Evolutionary conservation across 768 basidiomycete species (phyloP).

Genomic region (Brasilioporus rufonigricans): DNA sequence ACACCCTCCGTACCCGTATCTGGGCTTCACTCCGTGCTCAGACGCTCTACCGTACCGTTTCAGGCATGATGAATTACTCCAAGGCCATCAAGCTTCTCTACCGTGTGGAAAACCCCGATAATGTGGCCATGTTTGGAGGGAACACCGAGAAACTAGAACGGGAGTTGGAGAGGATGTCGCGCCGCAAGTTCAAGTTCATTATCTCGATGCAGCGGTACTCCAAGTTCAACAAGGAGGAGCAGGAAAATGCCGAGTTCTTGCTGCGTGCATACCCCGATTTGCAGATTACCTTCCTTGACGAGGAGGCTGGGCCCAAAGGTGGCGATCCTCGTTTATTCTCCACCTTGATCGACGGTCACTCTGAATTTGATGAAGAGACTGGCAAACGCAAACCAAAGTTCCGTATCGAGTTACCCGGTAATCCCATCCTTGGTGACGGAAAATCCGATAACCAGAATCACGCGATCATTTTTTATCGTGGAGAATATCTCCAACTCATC

Average conservation of each 20-base stretch:
- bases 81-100: conserved; percentile 99
- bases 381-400: conserved; percentile 96
- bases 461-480: conserved; percentile 98
- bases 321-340: conserved; percentile 90
- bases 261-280: conserved; percentile 97
- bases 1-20: conserved; percentile 97
- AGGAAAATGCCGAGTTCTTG: conserved; percentile 97
- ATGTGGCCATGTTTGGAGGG: conserved; percentile 93
- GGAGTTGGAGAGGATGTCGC: conserved; percentile 94
- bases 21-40: conserved; percentile 99
- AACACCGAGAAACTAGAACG: conserved; percentile 96
- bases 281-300: conserved; percentile 97
- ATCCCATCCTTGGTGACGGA: conserved; percentile 98
- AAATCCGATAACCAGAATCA: conserved; percentile 99
- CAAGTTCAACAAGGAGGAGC: conserved; percentile 99
- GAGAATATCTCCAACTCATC: conserved; percentile 98
- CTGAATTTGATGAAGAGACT: conserved; percentile 84
- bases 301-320: conserved; percentile 87
- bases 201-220: conserved; percentile 99
- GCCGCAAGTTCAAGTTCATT: conserved; percentile 97
- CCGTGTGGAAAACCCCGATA: conserved; percentile 97
- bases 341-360: conserved; percentile 94
- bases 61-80: conserved; percentile 99
- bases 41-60: conserved; percentile 97
- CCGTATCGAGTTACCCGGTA: conserved; percentile 94